Evolutionary conservation across 2,329 filamentous ascomycete species (phyloP), one percentile per base, ranked within the genome.

Genomic region (Trichophyton rubrum): DNA sequence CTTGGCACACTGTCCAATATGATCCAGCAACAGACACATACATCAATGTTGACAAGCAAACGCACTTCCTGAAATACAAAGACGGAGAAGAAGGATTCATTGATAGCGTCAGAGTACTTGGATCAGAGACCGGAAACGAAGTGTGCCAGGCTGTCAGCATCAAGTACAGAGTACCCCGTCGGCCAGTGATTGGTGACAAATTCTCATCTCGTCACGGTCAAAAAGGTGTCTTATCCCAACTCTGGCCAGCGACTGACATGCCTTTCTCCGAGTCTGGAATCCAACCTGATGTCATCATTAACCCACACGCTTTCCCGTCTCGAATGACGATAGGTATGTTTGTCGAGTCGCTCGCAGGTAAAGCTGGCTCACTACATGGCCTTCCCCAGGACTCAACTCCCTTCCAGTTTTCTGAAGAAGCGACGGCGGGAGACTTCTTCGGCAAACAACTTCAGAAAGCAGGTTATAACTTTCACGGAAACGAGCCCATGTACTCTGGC

Each of bases 321-420:
- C 91, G 93, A 68, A 99, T 99, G 93, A 99, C 93, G 20, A 99
- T 99, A 71, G 93, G 93, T 71, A 97, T 97, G 89, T 97, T 99
- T 75, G 85, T 99, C 70, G 93, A 99, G 78, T 96, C 91, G 3
- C 82, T 99, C 59, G 93, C 93, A 8, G 93, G 93, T 63, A 99
- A 99, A 78, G 85, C 92, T 8, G 93, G 93, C 55, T 89, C 92
- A 13, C 82, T 99, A 40, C 93, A 99, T 72, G 93, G 93, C 55
- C 81, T 96, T n/a, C 89, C 93, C 0, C 93, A 97, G 74, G 93
- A 99, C 73, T 91, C 85, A 51, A 97, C 93, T 0, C 93, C 93
- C 0, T 99, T 96, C 82, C 86, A 87, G 66, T 99, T 97, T 73
- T 87, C 90, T 70, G 92, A 97, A 75, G 82, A 93, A 65, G 86